Evolutionary conservation across 192 early-diverging fungal species (phyloP), one percentile per base, ranked within the genome.

Genomic region (Chytriomyces confervae): DNA sequence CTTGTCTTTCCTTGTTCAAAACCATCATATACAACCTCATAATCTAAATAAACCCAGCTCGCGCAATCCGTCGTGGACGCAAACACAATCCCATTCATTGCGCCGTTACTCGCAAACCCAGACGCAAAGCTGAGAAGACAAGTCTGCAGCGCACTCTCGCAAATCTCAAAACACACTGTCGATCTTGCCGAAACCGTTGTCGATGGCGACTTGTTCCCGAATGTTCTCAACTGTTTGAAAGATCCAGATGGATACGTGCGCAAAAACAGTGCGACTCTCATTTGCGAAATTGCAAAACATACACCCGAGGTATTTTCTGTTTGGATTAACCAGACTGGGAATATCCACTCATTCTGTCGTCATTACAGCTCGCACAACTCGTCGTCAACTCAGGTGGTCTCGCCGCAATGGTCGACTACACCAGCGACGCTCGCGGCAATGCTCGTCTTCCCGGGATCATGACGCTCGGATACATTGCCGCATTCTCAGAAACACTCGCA

Each of bases 211-310:
- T 81, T 87, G 63, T 88, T 88, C 79, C 86, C 86, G 46, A 84
- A 86, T 68, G 86, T 84, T 29, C 66, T 89, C 49, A 80, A 77
- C 23, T 86, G 87, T 70, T 61, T 90, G 44, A 89, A 86, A 71
- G 87, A 89, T 61, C 70, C 78, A 16, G 89, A 90, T 53, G 82
- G 72, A 10, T 82, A 83, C 47, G 87, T 89, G 43, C 77, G 78
- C 60, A 89, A 86, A 81, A 86, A 87, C 66, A 85, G 87, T 11
- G 85, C 89, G 6, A 85, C 86, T 20, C 67, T 90, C 46, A 79
- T 88, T 53, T 90, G 89, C 61, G 89, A 90, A 65, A 84, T 90
- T 79, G 86, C 87, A 13, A 90, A 90, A 72, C 89, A 90, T 67
- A 86, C 87, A 5, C 86, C 85, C 8, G 89, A 90, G 79, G 88